These are phyloP conservation scores for Suzukiozyma palmioleophila DNA, from an alignment of 1,139 yeast species.

Conservation along the genomic window DNA sequence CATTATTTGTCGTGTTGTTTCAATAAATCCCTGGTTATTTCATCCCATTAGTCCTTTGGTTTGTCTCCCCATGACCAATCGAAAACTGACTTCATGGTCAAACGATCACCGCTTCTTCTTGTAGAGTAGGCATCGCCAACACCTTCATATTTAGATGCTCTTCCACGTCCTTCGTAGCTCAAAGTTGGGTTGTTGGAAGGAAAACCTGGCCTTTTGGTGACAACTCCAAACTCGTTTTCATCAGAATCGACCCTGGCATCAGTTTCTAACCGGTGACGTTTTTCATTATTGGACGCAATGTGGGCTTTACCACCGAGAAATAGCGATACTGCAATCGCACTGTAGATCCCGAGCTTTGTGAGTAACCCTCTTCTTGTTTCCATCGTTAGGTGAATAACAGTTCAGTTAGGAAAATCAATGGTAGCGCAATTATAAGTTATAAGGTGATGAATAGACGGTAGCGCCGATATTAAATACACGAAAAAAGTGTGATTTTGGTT, in stretches of 20 bases:
- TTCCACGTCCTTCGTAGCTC: slow-evolving; percentile 15
- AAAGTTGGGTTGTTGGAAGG: slow-evolving; percentile 27
- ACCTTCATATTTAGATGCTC: slow-evolving; percentile 65
- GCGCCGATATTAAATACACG: too few species aligned
- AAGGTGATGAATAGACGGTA: too few species aligned
- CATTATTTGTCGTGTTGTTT: too few species aligned
- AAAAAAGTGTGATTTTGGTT: too few species aligned
- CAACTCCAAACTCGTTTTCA: slow-evolving; percentile 27
- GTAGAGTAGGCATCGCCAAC: slow-evolving; percentile 57
- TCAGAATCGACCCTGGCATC: slow-evolving; percentile 35
- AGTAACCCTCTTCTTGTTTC: slow-evolving; percentile 38
- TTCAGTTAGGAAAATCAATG: too few species aligned
- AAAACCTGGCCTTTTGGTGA: slow-evolving; percentile 33
- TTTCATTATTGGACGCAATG: slow-evolving; percentile 32
- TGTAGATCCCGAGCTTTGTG: slow-evolving; percentile 32
- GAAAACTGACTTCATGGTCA: slow-evolving; percentile 32
- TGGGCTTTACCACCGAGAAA: slow-evolving; percentile 34
- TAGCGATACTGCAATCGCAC: slow-evolving; percentile 28
- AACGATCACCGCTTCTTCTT: slow-evolving; percentile 45
- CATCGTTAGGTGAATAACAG: slow-evolving; percentile 8
- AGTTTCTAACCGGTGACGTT: slow-evolving; percentile 33
- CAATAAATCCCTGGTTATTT: too few species aligned
- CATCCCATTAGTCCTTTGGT: neutral
- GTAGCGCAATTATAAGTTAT: too few species aligned
- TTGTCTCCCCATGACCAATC: neutral